Evolutionary conservation across 306 rosid genomes (phyloP).

Genomic region (Abrus pulchellus): DNA sequence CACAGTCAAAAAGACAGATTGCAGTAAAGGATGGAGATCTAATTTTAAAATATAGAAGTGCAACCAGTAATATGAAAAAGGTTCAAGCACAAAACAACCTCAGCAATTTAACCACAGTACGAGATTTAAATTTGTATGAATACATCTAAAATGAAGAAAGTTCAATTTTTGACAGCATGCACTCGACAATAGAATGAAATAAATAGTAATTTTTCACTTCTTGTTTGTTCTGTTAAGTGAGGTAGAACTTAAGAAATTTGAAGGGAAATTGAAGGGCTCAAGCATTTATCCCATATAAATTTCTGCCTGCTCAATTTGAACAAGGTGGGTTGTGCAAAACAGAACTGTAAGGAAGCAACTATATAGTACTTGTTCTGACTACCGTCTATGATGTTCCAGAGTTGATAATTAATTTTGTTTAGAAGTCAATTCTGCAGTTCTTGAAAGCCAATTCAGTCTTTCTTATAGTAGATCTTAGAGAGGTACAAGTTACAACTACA

Average conservation of each 20-base stretch:
- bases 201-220: background rate
- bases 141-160: background rate
- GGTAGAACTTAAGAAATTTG: background rate
- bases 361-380: background rate
- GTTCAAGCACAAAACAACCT: background rate
- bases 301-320: background rate
- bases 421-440: constrained; percentile 26
- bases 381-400: background rate
- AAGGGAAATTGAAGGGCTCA: background rate
- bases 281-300: background rate
- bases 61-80: background rate
- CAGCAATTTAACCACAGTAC: constrained; percentile 6
- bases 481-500: background rate
- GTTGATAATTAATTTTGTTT: background rate
- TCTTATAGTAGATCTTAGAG: constrained; percentile 8
- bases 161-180: background rate
- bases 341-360: constrained; percentile 15
- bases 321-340: background rate
- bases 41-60: background rate
- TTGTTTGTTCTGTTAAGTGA: background rate
- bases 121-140: background rate
- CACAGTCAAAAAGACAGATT: constrained; percentile 15
- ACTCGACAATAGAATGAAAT: background rate
- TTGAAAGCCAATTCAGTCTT: background rate
- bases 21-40: background rate